Evolutionary conservation across 2,329 filamentous ascomycete genomes (phyloP), one percentile per base, ranked within the genome.

Genomic region (Fusarium sp.): DNA sequence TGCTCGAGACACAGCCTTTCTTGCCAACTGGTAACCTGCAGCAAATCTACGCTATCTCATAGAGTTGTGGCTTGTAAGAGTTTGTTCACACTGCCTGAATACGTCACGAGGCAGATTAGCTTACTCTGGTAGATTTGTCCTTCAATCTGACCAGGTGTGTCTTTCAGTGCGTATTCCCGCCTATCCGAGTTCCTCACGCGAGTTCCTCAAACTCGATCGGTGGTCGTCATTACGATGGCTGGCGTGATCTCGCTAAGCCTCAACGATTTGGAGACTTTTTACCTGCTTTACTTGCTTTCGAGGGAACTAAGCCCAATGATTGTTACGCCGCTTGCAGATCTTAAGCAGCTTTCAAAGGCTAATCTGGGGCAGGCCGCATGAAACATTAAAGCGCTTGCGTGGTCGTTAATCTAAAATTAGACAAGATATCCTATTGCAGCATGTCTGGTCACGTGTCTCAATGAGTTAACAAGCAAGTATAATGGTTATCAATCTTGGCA

Each of bases 201-300:
- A 12, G 18, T 9, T 10, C 9, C 34, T 38, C 16, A n/a, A n/a
- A n/a, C 9, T 6, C n/a, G 18, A 38, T 38, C 34, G 11, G 10
- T 18, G 8, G 38, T 73, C 71, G 71, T 73, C 63, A 73, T 45
- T 34, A 22, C 55, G 63, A 71, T 73, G 71, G 72, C 72, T 73
- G 68, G 68, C 25, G 56, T 20, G 50, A 44, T 55, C 25, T 6
- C 29, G 49, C 49, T 68, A 59, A 58, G 50, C 63, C 58, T 52
- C 58, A 44, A 52, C 54, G 29, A 57, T 20, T 32, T 40, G 22
- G 15, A n/a, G 10, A n/a, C 10, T 11, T 12, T 38, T 38, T n/a
- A 38, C 12, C 34, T 38, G 10, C 34, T 38, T 38, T 4, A 12
- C 10, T 2, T 38, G 18, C 34, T 38, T n/a, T 38, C n/a, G 16